These are phyloP conservation scores for Quercus dentata DNA, from an alignment of 306 rosid genomes.

Conservation along the genomic window DNA sequence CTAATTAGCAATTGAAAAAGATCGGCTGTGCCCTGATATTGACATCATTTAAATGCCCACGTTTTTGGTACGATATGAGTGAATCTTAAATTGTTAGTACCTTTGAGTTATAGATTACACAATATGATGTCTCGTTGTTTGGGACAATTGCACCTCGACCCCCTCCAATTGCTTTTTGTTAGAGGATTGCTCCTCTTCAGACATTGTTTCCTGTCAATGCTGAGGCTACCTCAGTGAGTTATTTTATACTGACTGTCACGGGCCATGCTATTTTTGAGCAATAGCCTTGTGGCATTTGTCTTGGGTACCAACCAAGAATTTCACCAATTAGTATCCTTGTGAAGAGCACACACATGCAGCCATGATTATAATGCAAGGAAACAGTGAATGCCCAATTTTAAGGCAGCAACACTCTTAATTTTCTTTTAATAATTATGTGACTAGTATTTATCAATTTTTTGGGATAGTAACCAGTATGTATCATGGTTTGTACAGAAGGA, in stretches of 20 bases:
- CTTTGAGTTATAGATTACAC: background rate
- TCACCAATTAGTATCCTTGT: background rate
- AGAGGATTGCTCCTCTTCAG: slow-evolving; percentile 4
- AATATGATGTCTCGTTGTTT: background rate
- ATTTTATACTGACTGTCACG: background rate
- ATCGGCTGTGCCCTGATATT: background rate
- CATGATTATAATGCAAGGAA: background rate
- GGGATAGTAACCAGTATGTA: background rate
- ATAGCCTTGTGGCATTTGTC: background rate
- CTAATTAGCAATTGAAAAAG: background rate
- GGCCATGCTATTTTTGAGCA: background rate
- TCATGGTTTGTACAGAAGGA: background rate
- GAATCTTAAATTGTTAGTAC: background rate
- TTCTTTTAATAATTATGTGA: background rate
- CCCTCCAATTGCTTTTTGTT: background rate
- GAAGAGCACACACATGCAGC: background rate
- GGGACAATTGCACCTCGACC: background rate
- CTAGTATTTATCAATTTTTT: background rate
- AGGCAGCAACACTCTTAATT: background rate
- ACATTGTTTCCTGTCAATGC: background rate
- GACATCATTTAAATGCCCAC: background rate
- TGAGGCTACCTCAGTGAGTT: background rate
- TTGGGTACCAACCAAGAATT: background rate
- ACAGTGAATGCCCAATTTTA: slow-evolving; percentile 5
- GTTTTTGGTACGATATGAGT: background rate